phyloP scores from a whole-genome alignment of 208 protist genomes.

The Trypanosoma lewisi region DNA sequence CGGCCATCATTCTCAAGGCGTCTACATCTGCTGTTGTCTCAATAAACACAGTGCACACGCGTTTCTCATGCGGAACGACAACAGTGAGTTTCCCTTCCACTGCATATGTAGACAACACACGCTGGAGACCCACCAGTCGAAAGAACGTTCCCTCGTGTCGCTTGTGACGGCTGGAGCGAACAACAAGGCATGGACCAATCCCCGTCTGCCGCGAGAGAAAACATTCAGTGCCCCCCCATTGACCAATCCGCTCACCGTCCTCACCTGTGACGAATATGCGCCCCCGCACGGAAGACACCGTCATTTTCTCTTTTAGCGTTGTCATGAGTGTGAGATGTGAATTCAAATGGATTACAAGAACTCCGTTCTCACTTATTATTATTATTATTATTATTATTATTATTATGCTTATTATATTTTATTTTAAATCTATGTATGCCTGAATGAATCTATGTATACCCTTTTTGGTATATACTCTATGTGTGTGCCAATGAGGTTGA shows the following conservation, averaged over 20 bases:
- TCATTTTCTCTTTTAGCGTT: constrained; percentile 51
- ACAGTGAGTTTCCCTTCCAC: constrained; percentile 70
- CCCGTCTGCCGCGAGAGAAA: constrained; percentile 70
- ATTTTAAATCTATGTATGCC: too few species aligned
- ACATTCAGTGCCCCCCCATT: constrained; percentile 85
- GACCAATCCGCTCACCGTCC: constrained; percentile 66
- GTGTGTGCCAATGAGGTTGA: too few species aligned
- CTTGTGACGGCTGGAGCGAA: constrained; percentile 63
- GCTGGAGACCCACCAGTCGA: constrained; percentile 40
- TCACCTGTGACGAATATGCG: constrained; percentile 52
- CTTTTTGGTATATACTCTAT: too few species aligned
- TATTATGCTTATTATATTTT: too few species aligned
- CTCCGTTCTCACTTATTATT: too few species aligned
- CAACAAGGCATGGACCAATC: constrained; percentile 77
- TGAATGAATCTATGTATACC: too few species aligned
- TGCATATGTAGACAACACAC: constrained; percentile 50
- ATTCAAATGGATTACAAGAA: too few species aligned
- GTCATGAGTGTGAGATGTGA: constrained; percentile 10
- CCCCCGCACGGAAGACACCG: constrained; percentile 54
- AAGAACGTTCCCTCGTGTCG: constrained; percentile 75
- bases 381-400: too few species aligned
- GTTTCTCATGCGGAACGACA: constrained; percentile 49
- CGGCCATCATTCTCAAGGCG: constrained; percentile 65
- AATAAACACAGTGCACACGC: constrained; percentile 67
- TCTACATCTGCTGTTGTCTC: constrained; percentile 58